Evolutionary conservation across 192 early-diverging fungal species (phyloP).

Genomic region (Backusella circina): DNA sequence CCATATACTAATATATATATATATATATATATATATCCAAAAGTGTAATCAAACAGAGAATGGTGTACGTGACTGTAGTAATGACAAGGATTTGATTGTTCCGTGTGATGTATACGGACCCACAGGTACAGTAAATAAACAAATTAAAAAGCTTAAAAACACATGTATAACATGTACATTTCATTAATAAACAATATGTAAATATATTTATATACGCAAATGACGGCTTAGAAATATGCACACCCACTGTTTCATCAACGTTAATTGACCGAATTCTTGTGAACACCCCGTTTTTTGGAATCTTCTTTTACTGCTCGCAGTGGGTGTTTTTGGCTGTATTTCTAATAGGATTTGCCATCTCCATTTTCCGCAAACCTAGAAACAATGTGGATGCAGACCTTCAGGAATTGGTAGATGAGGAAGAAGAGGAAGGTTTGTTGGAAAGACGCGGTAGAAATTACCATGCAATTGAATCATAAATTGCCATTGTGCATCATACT

Average conservation of each 20-base stretch:
- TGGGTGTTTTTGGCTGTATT: constrained; percentile 50
- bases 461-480: background rate
- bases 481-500: background rate
- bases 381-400: constrained; percentile 13
- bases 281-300: constrained; percentile 51
- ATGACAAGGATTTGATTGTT: constrained; percentile 47
- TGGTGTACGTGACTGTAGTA: constrained; percentile 39
- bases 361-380: background rate
- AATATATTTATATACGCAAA: background rate
- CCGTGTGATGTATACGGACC: constrained; percentile 56
- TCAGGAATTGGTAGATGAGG: constrained; percentile 10
- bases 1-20: no score
- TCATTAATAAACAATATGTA: background rate
- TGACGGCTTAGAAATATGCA: constrained; percentile 44
- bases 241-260: constrained; percentile 51
- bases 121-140: constrained; percentile 22
- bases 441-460: background rate
- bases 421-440: background rate
- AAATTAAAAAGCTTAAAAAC: background rate
- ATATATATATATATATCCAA: background rate
- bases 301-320: constrained; percentile 50
- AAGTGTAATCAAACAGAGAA: constrained; percentile 52
- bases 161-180: background rate
- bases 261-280: constrained; percentile 43
- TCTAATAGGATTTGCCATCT: constrained; percentile 33